Evolutionary conservation across 371 early-diverging fungal species (phyloP).

Genomic region (Rhizopus stolonifer): DNA sequence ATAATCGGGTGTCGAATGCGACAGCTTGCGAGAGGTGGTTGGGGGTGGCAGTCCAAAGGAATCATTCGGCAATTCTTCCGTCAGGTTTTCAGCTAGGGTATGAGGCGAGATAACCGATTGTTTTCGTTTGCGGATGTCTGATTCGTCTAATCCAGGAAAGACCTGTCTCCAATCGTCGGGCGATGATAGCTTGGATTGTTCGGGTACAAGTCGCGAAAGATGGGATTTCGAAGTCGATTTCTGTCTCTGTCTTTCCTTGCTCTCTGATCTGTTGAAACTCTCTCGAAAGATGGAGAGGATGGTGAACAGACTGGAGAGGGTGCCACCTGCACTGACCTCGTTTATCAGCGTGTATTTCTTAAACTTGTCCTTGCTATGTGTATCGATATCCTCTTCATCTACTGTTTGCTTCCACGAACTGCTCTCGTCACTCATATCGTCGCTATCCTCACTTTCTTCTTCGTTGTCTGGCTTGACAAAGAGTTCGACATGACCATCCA

Average conservation of each 20-base stretch:
- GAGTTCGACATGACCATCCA: conserved; percentile 91
- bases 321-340: conserved; percentile 88
- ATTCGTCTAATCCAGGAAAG: conserved; percentile 43
- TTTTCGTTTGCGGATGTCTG: conserved; percentile 2
- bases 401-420: conserved; percentile 2
- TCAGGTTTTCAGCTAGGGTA: too few relatives aligned
- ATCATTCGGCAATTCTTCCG: neutral
- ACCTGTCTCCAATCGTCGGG: conserved; percentile 45
- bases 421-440: conserved; percentile 18
- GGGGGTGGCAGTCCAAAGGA: conserved; percentile 13
- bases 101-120: conserved; percentile 6
- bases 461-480: conserved; percentile 56
- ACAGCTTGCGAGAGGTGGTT: conserved; percentile 4
- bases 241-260: conserved; percentile 44
- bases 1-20: neutral
- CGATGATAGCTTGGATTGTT: too few relatives aligned
- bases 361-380: conserved; percentile 30
- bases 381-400: conserved; percentile 7
- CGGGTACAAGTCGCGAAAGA: conserved; percentile 8
- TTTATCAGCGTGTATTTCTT: conserved; percentile 77
- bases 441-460: conserved; percentile 23
- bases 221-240: conserved; percentile 11
- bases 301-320: conserved; percentile 88
- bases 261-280: conserved; percentile 62
- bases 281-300: conserved; percentile 91